These are phyloP conservation scores for Helicocarpus griseus DNA, from an alignment of 2,329 filamentous ascomycete genomes.

Conservation along the genomic window DNA sequence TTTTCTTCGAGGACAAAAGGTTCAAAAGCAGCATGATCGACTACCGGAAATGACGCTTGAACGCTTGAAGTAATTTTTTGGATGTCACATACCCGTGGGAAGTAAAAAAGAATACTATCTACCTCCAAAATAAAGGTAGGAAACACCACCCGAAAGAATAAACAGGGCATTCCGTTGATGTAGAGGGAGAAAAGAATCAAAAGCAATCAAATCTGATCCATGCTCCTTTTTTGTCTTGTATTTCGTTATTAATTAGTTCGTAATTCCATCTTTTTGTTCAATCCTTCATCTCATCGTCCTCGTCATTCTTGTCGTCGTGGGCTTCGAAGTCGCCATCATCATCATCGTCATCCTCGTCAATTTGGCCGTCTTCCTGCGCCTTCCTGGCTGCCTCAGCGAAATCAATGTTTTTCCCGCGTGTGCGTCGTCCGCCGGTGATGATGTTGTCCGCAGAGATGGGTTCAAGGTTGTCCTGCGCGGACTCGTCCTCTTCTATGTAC, in stretches of 20 bases:
- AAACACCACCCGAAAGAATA: no score
- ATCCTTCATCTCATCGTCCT: conserved; percentile 11
- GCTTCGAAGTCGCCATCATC: conserved; percentile 33
- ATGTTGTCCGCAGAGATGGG: conserved; percentile 90
- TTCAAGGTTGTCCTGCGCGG: conserved; percentile 59
- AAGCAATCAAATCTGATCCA: not conserved
- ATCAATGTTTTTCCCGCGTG: conserved; percentile 85
- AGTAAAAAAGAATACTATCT: no score
- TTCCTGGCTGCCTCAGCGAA: conserved; percentile 83
- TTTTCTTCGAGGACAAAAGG: no score
- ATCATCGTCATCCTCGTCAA: conserved; percentile 49
- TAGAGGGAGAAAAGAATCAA: no score
- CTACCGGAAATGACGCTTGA: no score
- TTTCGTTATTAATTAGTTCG: not conserved
- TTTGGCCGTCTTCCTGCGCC: conserved; percentile 65
- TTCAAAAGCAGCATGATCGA: no score
- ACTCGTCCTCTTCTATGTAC: conserved; percentile 56
- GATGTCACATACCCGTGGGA: no score
- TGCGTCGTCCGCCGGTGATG: conserved; percentile 66
- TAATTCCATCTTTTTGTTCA: not conserved
- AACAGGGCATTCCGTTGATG: no score
- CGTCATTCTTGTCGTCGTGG: conserved; percentile 30
- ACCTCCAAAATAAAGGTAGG: no score
- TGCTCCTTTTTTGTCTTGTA: not conserved
- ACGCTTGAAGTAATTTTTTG: no score